Conservation (phyloP, 345 rosid species). For the Acer negundo region DNA sequence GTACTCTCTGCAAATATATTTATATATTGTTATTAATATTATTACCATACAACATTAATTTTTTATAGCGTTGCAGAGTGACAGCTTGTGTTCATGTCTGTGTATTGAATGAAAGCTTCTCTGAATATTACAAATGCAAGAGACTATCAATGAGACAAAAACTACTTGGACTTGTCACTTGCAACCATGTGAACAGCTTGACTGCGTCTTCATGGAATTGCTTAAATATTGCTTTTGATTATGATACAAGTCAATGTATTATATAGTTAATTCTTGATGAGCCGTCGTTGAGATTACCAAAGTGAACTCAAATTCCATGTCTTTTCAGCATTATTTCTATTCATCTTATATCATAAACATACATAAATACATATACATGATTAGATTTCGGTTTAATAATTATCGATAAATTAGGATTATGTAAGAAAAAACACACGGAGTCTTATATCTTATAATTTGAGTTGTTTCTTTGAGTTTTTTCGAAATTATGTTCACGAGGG, state of each 20-base stretch:
- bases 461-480: too few species aligned
- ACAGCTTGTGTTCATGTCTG: slow-evolving; percentile 28
- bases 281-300: background rate
- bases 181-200: background rate
- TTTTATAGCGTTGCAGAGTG: background rate
- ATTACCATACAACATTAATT: slow-evolving; percentile 7
- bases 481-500: too few species aligned
- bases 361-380: too few species aligned
- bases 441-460: too few species aligned
- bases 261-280: too few species aligned
- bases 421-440: too few species aligned
- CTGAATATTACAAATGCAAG: slow-evolving; percentile 9
- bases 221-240: background rate
- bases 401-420: too few species aligned
- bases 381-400: too few species aligned
- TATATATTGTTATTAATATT: too few species aligned
- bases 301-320: background rate
- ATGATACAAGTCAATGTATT: slow-evolving; percentile 5
- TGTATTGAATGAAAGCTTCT: slow-evolving; percentile 11
- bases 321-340: background rate
- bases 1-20: background rate
- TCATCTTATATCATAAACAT: too few species aligned
- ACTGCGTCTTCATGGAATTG: background rate
- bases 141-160: slow-evolving; percentile 10
- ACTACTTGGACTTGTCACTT: background rate